These are phyloP conservation scores for Metschnikowia santaceciliae DNA, from an alignment of 805 yeast species.

Conservation along the genomic window DNA sequence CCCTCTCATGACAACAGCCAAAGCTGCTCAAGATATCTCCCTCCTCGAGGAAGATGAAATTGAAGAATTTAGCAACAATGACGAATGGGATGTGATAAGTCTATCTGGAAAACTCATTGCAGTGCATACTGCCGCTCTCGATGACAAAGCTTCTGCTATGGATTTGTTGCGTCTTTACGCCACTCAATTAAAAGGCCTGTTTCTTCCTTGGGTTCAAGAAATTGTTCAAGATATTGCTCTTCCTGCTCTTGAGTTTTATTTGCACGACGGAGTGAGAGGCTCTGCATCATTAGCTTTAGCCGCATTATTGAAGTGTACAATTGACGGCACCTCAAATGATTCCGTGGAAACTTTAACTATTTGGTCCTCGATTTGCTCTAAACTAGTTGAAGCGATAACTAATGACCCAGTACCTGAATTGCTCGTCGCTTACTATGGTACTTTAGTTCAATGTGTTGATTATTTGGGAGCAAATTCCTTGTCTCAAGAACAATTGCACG, in stretches of 20 bases:
- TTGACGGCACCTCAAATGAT: constrained; percentile 51
- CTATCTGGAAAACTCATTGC: constrained; percentile 91
- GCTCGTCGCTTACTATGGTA: constrained; percentile 69
- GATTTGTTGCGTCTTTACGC: constrained; percentile 84
- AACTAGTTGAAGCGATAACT: constrained; percentile 62
- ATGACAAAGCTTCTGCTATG: constrained; percentile 90
- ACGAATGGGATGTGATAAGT: constrained; percentile 93
- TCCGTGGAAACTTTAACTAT: constrained; percentile 59
- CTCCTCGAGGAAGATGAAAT: constrained; percentile 85
- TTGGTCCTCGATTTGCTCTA: constrained; percentile 69
- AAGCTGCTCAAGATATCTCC: constrained; percentile 84
- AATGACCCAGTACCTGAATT: constrained; percentile 83
- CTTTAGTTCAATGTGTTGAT: constrained; percentile 63
- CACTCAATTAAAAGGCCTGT: constrained; percentile 73
- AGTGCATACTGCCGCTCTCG: constrained; percentile 89
- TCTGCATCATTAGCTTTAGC: constrained; percentile 87
- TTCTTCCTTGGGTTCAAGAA: constrained; percentile 78
- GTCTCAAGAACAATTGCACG: constrained; percentile 49
- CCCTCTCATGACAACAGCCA: constrained; percentile 81
- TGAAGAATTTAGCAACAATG: constrained; percentile 75
- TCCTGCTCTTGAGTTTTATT: constrained; percentile 86
- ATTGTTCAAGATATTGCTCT: constrained; percentile 73
- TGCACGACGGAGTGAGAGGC: constrained; percentile 91
- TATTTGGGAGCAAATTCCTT: constrained; percentile 64
- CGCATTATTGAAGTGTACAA: constrained; percentile 61